Evolutionary conservation across 2,329 filamentous ascomycete genomes (phyloP).

Genomic region (Ceratocystis diversiconidia): DNA sequence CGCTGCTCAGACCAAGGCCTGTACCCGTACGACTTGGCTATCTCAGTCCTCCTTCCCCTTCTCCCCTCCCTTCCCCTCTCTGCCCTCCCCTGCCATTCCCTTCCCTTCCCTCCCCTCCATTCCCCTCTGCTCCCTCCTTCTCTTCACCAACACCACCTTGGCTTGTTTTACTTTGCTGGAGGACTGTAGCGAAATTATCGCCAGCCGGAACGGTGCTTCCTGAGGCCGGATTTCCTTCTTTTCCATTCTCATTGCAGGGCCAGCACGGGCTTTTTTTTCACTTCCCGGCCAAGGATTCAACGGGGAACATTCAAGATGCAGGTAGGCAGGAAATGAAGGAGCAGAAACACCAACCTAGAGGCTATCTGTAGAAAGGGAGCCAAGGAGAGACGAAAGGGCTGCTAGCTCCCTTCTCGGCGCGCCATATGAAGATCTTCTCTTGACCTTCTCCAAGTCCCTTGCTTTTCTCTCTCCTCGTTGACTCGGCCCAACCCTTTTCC

Average conservation of each 20-base stretch:
- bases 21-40: too few relatives aligned
- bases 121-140: background rate
- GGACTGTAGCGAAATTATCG: background rate
- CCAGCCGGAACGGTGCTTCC: background rate
- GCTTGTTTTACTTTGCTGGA: constrained; percentile 4
- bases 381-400: background rate
- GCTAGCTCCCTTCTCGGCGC: background rate
- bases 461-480: background rate
- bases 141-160: background rate
- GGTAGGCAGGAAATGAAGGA: background rate
- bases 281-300: too few relatives aligned
- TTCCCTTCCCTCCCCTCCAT: background rate
- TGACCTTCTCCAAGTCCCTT: background rate
- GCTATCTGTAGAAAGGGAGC: background rate
- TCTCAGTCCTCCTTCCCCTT: background rate
- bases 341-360: background rate
- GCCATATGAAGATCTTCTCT: background rate
- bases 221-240: background rate
- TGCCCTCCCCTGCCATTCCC: background rate
- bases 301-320: background rate
- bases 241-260: background rate
- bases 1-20: too few relatives aligned
- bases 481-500: background rate
- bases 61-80: background rate
- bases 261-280: background rate